Evolutionary conservation across 2,329 filamentous ascomycete species (phyloP), one percentile per base, ranked within the genome.

Genomic region (Chrysoporthe cubensis): DNA sequence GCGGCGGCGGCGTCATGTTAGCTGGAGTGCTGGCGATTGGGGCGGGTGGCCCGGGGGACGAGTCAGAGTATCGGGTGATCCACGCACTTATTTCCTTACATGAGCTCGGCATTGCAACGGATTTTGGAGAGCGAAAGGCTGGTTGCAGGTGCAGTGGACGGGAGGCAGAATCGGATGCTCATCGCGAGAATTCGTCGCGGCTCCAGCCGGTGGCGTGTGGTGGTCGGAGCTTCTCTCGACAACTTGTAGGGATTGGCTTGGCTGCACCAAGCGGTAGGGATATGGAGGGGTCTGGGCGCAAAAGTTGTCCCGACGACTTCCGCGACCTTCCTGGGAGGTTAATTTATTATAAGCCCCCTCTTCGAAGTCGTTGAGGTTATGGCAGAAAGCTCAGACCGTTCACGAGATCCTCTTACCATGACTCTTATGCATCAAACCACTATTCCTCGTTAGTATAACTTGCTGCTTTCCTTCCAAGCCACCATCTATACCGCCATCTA

Each of bases 51-150:
- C 26, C 26, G 26, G 26, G 26, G 26, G 26, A 26, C 26, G 26
- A 26, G 26, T 26, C 26, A 26, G 70, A 52, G 37, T 60, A 66
- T 42, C 9, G 37, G 57, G 32, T 32, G n/a, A 21, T 26, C 32
- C 63, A 83, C 92, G 73, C 87, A 98, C 95, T 90, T 78, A 99
- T 92, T 80, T 98, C 95, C 88, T 94, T 93, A 83, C 96, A 99
- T 71, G 95, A 97, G 80, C 92, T 94, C 68, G 95, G 94, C 96
- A 98, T 97, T 37, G 43, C 57, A 60, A 32, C 40, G 37, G 40
- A 21, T 7, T 5, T 4, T 32, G 13, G 13, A 21, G 16, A 26
- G 4, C 11, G 50, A 13, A 16, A 54, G 26, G 21, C 5, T 32
- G 50, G 50, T 14, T 16, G 50, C 6, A 32, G 50, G 32, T 26